Evolutionary conservation across 208 protist species (phyloP).

Genomic region (Leishmania mexicana): DNA sequence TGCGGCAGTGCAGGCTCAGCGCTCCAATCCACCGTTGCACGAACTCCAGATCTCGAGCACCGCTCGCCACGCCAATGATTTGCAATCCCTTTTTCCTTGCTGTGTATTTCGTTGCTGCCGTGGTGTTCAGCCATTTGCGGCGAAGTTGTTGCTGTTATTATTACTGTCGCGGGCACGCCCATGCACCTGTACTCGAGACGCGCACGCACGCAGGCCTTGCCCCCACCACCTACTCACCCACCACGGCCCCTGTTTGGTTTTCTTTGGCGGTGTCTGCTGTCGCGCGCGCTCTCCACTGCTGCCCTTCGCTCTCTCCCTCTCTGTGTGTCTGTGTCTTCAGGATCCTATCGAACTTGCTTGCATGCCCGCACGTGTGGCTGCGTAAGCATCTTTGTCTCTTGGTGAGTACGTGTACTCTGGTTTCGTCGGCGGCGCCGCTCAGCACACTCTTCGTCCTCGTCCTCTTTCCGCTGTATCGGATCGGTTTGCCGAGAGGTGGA

Average conservation of each 20-base stretch:
- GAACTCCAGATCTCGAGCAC: neutral
- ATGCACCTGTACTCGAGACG: neutral
- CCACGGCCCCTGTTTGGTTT: neutral
- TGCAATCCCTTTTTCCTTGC: neutral
- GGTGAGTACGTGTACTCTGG: neutral
- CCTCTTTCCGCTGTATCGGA: neutral
- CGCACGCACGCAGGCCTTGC: neutral
- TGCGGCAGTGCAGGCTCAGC: neutral
- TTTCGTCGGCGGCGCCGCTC: neutral
- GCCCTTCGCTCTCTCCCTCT: neutral
- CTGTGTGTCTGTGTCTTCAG: too few species aligned
- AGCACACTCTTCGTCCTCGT: neutral
- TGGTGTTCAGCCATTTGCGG: neutral
- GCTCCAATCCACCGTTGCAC: neutral
- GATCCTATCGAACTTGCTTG: neutral
- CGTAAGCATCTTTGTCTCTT: neutral
- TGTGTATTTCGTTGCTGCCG: neutral
- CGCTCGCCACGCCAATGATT: neutral
- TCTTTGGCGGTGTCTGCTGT: neutral
- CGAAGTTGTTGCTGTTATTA: neutral
- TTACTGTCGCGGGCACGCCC: too few species aligned
- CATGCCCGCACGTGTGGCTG: neutral
- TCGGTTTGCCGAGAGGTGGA: neutral
- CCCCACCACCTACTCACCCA: neutral
- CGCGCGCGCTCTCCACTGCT: neutral